Percentiles rank a stretch among this genome's conserved stretches.
Evolutionary conservation across 2,329 filamentous ascomycete species (phyloP).

Genomic region (Epichloe uncinata): DNA sequence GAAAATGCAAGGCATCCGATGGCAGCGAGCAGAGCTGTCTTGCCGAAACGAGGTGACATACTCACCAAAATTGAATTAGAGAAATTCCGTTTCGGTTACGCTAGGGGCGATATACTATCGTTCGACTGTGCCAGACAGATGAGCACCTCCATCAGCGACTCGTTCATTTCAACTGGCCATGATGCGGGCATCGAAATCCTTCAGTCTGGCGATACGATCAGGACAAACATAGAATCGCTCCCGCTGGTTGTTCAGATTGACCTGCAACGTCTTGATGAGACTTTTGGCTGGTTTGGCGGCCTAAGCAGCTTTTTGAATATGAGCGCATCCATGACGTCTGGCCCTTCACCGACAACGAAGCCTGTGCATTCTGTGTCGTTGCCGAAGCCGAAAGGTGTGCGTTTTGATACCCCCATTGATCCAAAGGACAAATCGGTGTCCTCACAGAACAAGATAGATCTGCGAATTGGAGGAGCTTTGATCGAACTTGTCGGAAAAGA

Average conservation of each 20-base stretch:
- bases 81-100: conserved; percentile 50
- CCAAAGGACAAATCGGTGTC: conserved; percentile 32
- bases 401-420: conserved; percentile 40
- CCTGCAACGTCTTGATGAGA: conserved; percentile 70
- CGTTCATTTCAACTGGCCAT: conserved; percentile 41
- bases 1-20: neutral
- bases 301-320: conserved; percentile 84
- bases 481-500: conserved; percentile 65
- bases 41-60: conserved; percentile 11
- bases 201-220: conserved; percentile 29
- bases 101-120: conserved; percentile 47
- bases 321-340: conserved; percentile 70
- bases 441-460: conserved; percentile 55
- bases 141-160: conserved; percentile 45
- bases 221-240: conserved; percentile 58
- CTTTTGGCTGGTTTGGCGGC: conserved; percentile 78
- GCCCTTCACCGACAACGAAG: conserved; percentile 37
- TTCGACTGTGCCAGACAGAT: conserved; percentile 46
- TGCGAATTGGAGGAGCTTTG: conserved; percentile 63
- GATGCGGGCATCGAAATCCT: conserved; percentile 43
- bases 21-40: conserved; percentile 1
- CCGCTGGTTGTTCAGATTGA: conserved; percentile 67
- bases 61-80: conserved; percentile 33
- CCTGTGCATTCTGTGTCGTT: conserved; percentile 24
- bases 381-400: conserved; percentile 40